Evolutionary conservation across 2,329 filamentous ascomycete species (phyloP), one percentile per base, ranked within the genome.

Genomic region (Xylariaceae sp.): DNA sequence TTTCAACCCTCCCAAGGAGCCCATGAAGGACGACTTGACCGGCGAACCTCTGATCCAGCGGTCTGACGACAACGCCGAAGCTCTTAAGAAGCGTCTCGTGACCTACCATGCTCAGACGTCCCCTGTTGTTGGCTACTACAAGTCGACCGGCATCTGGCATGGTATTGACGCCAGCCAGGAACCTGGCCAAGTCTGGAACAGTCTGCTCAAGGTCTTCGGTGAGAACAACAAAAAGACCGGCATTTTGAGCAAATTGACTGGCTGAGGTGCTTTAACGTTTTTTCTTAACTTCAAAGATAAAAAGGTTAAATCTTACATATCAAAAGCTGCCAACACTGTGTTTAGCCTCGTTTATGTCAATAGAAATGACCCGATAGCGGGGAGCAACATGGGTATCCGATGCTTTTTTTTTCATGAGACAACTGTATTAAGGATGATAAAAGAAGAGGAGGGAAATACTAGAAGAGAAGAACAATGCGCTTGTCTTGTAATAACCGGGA

Each of bases 11-110:
- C 94, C 94, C 68, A 96, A 96, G 84, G 76, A 84, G 67, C 68
- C 82, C 62, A 97, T 97, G 94, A 95, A 85, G 72, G 94, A 99
- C 74, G 94, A 99, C 74, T 75, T 96, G 64, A 97, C 94, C 26
- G 94, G 94, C 73, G 94, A 99, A 81, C 91, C 92, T 47, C 80
- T 99, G 64, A 88, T 97, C 68, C 94, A 97, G 80, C 87, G 94
- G 68, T 92, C 88, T 63, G 94, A 99, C 72, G 94, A 99, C 79
- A 99, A 97, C 73, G 91, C 89, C 65, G 92, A 91, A 6, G 90
- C 94, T 44, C 83, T 99, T 62, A 92, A 91, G 83, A 99, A 96
- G 85, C 88, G 94, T 60, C 81, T 99, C 57, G 79, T 79, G 41
- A 96, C 92, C 57, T 99, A 99, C 76, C 94, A 99, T 78, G 79